Base-by-base conservation (phyloP, 257 asterid genomes). In the Solanum boliviense region DNA sequence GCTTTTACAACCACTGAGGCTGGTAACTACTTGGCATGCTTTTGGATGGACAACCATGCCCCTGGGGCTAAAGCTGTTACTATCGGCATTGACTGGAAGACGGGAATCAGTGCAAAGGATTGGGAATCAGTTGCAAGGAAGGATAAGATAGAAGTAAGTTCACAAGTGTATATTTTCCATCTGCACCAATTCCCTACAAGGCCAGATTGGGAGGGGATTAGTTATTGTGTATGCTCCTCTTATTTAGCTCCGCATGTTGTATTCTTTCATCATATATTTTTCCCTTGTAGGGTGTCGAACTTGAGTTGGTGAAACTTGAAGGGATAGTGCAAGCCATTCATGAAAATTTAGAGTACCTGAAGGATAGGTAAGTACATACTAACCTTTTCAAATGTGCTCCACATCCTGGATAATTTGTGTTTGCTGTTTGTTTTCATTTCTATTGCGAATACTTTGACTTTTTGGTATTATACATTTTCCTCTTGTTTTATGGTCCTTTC, bases 101-200 rank as follows among this genome's bases (percentile, higher is more conserved):
- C 91, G 4, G 99, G 99, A 83, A 91, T 97, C 74, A 94, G 95
- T 65, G 91, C 99, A 4, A 95, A 97, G 91, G 99, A 95, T 91
- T 97, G 98, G 98, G 98, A 95, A 9, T 90, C 98, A 3, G 96
- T 97, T 88, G 99, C 99, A 34, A 97, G 85, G 93, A 97, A 97
- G 92, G 99, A 95, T 58, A 94, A 97, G 88, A 94, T 95, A 27
- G 96, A 95, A 92, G 99, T 93, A 91, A 90, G 91, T 88, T 74
- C 60, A 62, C 84, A 56, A 32, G 18, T 18, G 2, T 21, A 1
- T 68, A 52, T 9, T 78, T 73, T 46, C 18, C 38, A 79, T 79
- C 38, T 6, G 12, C 65, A 0, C 85, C 62, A 79, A 78, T 29
- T 79, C 38, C 67, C 85, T 79, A n/a, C 10, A 13, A 41, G 25